Evolutionary conservation across 176 grass and related monocot genomes (phyloP).

Genomic region (Carex pumila): DNA sequence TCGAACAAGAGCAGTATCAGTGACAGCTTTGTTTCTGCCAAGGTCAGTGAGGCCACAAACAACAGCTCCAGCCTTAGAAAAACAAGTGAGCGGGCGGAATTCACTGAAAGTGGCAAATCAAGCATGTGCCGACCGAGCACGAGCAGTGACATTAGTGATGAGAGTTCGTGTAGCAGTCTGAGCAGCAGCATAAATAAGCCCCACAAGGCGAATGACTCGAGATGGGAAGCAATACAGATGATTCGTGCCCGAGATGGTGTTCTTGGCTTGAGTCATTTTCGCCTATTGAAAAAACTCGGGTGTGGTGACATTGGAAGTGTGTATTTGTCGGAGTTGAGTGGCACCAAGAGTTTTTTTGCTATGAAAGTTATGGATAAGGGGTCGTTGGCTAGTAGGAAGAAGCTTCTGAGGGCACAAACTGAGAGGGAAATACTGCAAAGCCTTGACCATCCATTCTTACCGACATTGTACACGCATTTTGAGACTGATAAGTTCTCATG

Average conservation of each 20-base stretch:
- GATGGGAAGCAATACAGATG: conserved; percentile 75
- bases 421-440: conserved; percentile 79
- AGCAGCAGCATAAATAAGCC: conserved; percentile 66
- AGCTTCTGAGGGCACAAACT: conserved; percentile 76
- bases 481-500: conserved; percentile 93
- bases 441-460: conserved; percentile 88
- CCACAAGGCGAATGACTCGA: conserved; percentile 75
- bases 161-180: conserved; percentile 78
- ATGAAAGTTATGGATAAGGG: conserved; percentile 96
- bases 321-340: conserved; percentile 77
- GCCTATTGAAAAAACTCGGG: conserved; percentile 66
- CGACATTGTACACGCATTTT: conserved; percentile 82
- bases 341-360: conserved; percentile 71
- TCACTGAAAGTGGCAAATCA: conserved; percentile 73
- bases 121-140: conserved; percentile 75
- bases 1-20: conserved; percentile 64
- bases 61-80: conserved; percentile 71
- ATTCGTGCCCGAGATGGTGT: conserved; percentile 49
- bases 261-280: conserved; percentile 75
- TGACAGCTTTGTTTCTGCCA: conserved; percentile 69
- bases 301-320: conserved; percentile 86
- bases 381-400: conserved; percentile 76
- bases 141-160: conserved; percentile 61
- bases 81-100: conserved; percentile 46
- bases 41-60: conserved; percentile 80